Base-by-base conservation (phyloP, 2,329 filamentous ascomycete genomes). In the Dothideomycetes sp. region DNA sequence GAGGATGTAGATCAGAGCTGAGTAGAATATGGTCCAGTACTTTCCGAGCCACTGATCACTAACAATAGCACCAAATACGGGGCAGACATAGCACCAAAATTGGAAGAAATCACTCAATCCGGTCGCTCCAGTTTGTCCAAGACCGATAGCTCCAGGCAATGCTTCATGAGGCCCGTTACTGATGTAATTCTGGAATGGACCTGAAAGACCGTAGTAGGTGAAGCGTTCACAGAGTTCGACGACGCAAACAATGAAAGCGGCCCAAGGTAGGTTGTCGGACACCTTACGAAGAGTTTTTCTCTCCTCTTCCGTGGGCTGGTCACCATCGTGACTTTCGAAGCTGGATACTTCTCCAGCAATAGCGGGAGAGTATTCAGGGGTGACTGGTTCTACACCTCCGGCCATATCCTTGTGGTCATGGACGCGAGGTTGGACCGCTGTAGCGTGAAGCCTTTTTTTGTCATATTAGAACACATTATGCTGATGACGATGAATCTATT, bases 21-120 rank as follows among this genome's bases (percentile, higher is more conserved):
- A 80, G 53, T 74, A 73, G 57, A 79, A 69, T 50, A 85, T 84
- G 17, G 81, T 84, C 49, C 73, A 70, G 63, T 77, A 85, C 45
- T 80, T 78, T 23, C 81, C 81, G 54, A 74, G 70, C 54, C 78
- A 80, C 48, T 78, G 72, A 62, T 87, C 82, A 9, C 82, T 80
- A 5, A 71, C 61, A 27, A 71, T 56, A 8, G 71, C 71, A 18
- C 58, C 59, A 0, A 67, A 23, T 3, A 68, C 61, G 0, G 67
- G 67, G 3, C 64, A 69, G 2, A 68, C 48, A 45, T 69, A 70
- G 49, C 63, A 67, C 60, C 65, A 69, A 47, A 65, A 68, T 33
- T 68, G 64, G 51, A 69, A 69, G 47, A 67, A 64, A 16, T 63
- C 62, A n/a, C 61, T 66, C 28, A 68, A 51, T 9, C 62, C 65